Evolutionary conservation across 2,329 filamentous ascomycete genomes (phyloP).

Genomic region (Ilyonectria robusta): DNA sequence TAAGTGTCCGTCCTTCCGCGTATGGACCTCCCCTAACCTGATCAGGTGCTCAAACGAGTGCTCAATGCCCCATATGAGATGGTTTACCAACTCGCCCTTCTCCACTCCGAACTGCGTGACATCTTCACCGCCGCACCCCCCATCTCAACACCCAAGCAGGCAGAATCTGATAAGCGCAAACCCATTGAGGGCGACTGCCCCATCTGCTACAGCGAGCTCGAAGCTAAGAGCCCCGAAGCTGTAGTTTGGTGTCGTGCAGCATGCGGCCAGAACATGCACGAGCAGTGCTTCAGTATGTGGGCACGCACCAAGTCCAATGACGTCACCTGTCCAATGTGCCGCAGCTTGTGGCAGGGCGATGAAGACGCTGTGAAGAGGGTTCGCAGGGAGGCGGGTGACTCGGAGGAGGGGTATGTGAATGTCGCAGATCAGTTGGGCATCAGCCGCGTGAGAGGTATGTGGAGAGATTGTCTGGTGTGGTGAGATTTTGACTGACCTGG

Average conservation of each 20-base stretch:
- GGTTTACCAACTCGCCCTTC: conserved; percentile 74
- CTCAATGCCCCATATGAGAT: conserved; percentile 69
- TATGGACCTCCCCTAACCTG: neutral
- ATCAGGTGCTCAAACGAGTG: conserved; percentile 69
- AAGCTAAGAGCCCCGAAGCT: conserved; percentile 51
- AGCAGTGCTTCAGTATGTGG: conserved; percentile 69
- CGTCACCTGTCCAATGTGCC: conserved; percentile 74
- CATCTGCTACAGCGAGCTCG: conserved; percentile 68
- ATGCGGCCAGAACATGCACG: conserved; percentile 70
- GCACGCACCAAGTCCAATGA: conserved; percentile 59
- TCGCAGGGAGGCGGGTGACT: conserved; percentile 56
- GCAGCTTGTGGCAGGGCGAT: conserved; percentile 68
- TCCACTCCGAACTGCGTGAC: conserved; percentile 70
- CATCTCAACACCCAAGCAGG: conserved; percentile 55
- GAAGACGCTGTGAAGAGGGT: conserved; percentile 59
- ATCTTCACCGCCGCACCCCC: conserved; percentile 70
- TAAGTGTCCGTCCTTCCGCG: conserved; percentile 43
- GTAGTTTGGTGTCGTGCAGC: conserved; percentile 67
- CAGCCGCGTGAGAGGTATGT: conserved; percentile 64
- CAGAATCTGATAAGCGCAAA: conserved; percentile 59
- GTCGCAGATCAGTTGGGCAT: conserved; percentile 73
- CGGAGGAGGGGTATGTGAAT: conserved; percentile 72
- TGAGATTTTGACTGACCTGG: conserved; percentile 22
- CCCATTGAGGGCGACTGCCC: conserved; percentile 68
- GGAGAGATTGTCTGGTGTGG: neutral